Evolutionary conservation across 805 yeast genomes (phyloP), one percentile per base, ranked within the genome.

Genomic region (Kluyveromyces siamensis): DNA sequence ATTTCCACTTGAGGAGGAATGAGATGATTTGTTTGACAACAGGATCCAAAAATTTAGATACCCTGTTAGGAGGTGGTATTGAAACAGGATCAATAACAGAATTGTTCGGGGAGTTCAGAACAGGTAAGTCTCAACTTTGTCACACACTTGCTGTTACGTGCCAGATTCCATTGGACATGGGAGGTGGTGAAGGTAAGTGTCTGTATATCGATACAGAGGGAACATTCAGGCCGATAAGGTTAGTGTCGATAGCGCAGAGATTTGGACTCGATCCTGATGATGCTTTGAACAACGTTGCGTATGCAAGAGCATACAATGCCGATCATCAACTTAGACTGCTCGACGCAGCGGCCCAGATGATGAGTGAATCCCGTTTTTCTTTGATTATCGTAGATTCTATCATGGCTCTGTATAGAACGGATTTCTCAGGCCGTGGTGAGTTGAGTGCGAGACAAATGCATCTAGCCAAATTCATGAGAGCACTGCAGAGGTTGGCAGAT

Each of bases 111-210:
- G 99, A 93, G 67, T 93, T 90, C 66, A 80, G 98, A 71, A 93
- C 99, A 2, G 99, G 99, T 42, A 93, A 93, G 65, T 88, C 97
- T 5, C 99, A 93, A 71, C 70, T 93, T 43, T 93, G 99, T 67
- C 99, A 93, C 65, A 93, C 98, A 1, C 74, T 93, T 48, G 96
- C 98, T 0, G 96, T 93, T 7, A 91, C 97, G 2, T 91, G 98
- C 66, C 99, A 91, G 67, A 72, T 93, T 48, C 98, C 98, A 5
- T 79, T 91, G 45, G 97, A 90, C 62, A 84, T 86, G 84, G 97
- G 97, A 39, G 99, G 99, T 52, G 99, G 96, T 46, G 99, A 93
- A 70, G 99, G 99, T 35, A 89, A 93, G 68, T 91, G 97, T 66
- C 72, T 93, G 48, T 93, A 87, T 63, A 90, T 93, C 52, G 99